Evolutionary conservation across 345 rosid species (phyloP).

Genomic region (Aurinia saxatilis): DNA sequence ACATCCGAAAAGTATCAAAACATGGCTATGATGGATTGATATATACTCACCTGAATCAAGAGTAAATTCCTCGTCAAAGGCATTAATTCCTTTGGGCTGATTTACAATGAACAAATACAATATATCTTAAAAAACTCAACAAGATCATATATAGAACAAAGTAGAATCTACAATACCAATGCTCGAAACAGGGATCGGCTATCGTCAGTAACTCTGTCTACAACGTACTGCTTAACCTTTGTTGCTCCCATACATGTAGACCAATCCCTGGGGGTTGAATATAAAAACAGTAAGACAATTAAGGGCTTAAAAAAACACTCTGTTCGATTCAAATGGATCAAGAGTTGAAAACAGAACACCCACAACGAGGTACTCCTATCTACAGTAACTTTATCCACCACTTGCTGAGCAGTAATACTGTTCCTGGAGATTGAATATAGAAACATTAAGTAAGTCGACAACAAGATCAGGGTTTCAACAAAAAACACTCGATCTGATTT

Average conservation of each 20-base stretch:
- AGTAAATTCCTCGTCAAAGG: slow-evolving; percentile 64
- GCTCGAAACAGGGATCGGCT: slow-evolving; percentile 92
- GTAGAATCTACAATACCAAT: slow-evolving; percentile 39
- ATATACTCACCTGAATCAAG: slow-evolving; percentile 52
- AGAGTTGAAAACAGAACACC: slow-evolving; percentile 6
- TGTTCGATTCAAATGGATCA: not conserved
- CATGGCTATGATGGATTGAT: not conserved
- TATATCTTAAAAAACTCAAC: not conserved
- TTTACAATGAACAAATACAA: slow-evolving; percentile 7
- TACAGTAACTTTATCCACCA: too few relatives aligned
- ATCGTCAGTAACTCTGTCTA: slow-evolving; percentile 70
- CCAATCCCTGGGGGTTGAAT: slow-evolving; percentile 18
- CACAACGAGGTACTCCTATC: slow-evolving; percentile 39
- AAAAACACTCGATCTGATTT: too few relatives aligned
- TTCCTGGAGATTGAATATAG: too few relatives aligned
- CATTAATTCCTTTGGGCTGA: slow-evolving; percentile 97
- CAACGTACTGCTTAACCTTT: slow-evolving; percentile 58
- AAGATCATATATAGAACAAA: not conserved
- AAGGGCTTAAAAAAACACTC: not conserved
- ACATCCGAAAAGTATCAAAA: not conserved
- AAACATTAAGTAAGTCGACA: too few relatives aligned
- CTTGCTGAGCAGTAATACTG: too few relatives aligned
- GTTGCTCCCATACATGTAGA: slow-evolving; percentile 36
- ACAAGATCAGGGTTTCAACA: too few relatives aligned
- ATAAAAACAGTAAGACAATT: not conserved